Percentiles rank a stretch among this genome's conserved stretches.
Evolutionary conservation across 352 stramenopile genomes (phyloP).

Genomic region (Globisporangium camurandrum): DNA sequence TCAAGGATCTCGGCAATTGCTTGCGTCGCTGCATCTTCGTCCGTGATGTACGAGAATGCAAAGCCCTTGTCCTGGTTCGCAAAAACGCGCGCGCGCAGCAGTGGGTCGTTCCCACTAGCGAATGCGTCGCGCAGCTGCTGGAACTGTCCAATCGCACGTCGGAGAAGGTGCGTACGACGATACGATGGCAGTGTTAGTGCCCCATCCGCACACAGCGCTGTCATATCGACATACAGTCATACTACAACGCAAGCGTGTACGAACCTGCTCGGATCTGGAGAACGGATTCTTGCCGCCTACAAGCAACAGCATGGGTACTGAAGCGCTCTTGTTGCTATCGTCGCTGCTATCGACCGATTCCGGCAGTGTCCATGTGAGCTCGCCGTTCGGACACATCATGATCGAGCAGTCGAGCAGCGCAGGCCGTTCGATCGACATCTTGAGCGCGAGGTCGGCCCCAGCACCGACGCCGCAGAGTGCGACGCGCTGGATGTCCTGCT

Average conservation of each 20-base stretch:
- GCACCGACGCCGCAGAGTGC: slow-evolving; percentile 55
- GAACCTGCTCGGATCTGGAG: slow-evolving; percentile 52
- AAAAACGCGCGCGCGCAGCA: slow-evolving; percentile 41
- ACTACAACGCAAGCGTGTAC: slow-evolving; percentile 6
- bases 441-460: slow-evolving; percentile 64
- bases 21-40: slow-evolving; percentile 84
- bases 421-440: slow-evolving; percentile 39
- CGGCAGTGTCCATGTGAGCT: slow-evolving; percentile 20
- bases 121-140: slow-evolving; percentile 39
- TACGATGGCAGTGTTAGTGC: too few relatives aligned
- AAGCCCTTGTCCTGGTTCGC: slow-evolving; percentile 73
- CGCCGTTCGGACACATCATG: slow-evolving; percentile 61
- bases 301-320: slow-evolving; percentile 53
- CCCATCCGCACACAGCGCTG: background rate
- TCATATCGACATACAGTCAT: background rate
- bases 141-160: slow-evolving; percentile 36
- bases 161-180: too few relatives aligned
- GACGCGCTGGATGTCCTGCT: slow-evolving; percentile 70
- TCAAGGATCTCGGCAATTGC: slow-evolving; percentile 80
- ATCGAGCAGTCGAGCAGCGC: slow-evolving; percentile 53
- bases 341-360: too few relatives aligned
- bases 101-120: slow-evolving; percentile 11
- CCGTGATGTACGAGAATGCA: slow-evolving; percentile 84
- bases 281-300: slow-evolving; percentile 59
- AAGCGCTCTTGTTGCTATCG: slow-evolving; percentile 4